Evolutionary conservation across 306 rosid species (phyloP).

Genomic region (Vachellia collinsii): DNA sequence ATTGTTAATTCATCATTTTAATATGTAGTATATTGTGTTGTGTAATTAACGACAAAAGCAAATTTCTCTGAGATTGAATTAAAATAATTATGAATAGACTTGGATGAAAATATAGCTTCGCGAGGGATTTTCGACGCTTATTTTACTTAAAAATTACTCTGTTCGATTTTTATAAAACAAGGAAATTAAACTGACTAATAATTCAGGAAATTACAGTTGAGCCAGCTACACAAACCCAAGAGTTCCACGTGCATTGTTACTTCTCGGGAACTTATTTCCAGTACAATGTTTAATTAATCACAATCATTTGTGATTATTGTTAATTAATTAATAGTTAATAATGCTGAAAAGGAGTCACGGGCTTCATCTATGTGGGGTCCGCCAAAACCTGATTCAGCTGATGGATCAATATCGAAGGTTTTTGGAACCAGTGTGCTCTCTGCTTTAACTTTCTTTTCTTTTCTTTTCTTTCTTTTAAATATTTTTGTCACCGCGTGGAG

Average conservation of each 20-base stretch:
- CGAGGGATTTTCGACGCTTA: background rate
- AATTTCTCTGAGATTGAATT: too few species aligned
- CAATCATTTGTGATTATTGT: background rate
- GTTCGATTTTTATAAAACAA: background rate
- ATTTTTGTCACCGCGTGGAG: background rate
- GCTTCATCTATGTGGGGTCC: background rate
- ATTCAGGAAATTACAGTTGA: background rate
- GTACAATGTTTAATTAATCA: background rate
- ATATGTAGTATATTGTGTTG: background rate
- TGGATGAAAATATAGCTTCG: background rate
- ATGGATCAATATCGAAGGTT: background rate
- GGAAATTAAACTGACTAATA: background rate
- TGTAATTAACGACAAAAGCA: background rate
- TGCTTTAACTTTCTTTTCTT: background rate
- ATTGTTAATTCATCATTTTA: background rate
- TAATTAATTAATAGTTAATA: background rate
- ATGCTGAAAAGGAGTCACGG: background rate
- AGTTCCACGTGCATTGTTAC: background rate
- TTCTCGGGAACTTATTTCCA: background rate
- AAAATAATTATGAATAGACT: background rate
- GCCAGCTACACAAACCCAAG: background rate
- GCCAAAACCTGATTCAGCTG: background rate
- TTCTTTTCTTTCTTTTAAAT: background rate
- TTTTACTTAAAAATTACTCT: background rate
- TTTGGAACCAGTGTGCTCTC: background rate